Conservation (phyloP, 495 filamentous ascomycete genomes). For the Baudoinia panamericana region DNA sequence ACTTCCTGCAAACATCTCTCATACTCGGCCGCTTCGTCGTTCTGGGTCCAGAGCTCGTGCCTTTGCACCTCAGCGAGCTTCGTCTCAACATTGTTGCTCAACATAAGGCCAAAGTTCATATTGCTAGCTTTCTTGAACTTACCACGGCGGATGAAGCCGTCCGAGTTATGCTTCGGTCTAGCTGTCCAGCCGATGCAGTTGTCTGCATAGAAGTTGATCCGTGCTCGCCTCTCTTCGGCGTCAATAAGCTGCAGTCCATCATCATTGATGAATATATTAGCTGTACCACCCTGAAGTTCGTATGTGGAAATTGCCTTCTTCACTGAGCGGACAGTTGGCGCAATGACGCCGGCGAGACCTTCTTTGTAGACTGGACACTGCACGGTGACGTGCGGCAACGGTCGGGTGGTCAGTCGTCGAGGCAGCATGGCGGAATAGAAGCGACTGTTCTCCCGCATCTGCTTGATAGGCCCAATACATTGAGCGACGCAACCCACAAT, state of each 20-base stretch:
- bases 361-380: constrained; percentile 67
- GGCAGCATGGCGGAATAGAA: constrained; percentile 61
- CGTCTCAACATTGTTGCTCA: constrained; percentile 63
- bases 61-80: constrained; percentile 45
- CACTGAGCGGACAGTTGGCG: constrained; percentile 54
- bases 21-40: constrained; percentile 57
- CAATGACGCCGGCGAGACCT: constrained; percentile 50
- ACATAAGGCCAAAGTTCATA: constrained; percentile 71
- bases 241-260: constrained; percentile 59
- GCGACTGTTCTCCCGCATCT: constrained; percentile 61
- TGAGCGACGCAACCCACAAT: constrained; percentile 63
- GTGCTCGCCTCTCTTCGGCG: constrained; percentile 50
- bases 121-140: constrained; percentile 61
- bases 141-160: constrained; percentile 37
- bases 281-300: constrained; percentile 66
- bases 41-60: constrained; percentile 49
- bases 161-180: constrained; percentile 44
- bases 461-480: constrained; percentile 57
- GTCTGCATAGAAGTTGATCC: constrained; percentile 53
- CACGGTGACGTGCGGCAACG: constrained; percentile 55
- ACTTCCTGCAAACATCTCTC: constrained; percentile 46
- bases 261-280: constrained; percentile 72
- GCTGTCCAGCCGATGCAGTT: constrained; percentile 74
- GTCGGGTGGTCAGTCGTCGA: constrained; percentile 34
- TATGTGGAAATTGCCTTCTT: constrained; percentile 66